These are phyloP conservation scores for Thermochaetoides thermophila DNA, from an alignment of 495 filamentous ascomycete species.

Conservation along the genomic window DNA sequence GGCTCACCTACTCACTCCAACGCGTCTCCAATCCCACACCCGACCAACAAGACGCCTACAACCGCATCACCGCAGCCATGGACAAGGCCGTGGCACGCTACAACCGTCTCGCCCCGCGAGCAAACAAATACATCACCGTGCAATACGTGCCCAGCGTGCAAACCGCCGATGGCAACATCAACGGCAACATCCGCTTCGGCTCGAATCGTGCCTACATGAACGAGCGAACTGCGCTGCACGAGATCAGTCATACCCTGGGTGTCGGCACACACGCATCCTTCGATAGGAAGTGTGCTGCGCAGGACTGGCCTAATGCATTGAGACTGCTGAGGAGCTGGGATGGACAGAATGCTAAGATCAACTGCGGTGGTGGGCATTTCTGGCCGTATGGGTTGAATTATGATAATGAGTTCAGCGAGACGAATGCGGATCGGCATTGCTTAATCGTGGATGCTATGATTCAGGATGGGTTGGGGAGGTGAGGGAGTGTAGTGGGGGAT, in stretches of 20 bases:
- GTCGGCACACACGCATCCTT: slow-evolving; percentile 26
- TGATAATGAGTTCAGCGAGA: slow-evolving; percentile 27
- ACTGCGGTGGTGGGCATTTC: slow-evolving; percentile 27
- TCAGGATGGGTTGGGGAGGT: slow-evolving; percentile 13
- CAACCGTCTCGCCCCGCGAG: slow-evolving; percentile 14
- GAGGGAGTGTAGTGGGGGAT: background rate
- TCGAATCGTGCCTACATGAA: slow-evolving; percentile 29
- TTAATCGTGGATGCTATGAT: slow-evolving; percentile 27
- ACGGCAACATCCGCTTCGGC: slow-evolving; percentile 31
- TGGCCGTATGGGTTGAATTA: slow-evolving; percentile 33
- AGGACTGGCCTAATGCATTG: slow-evolving; percentile 25
- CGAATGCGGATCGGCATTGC: slow-evolving; percentile 25
- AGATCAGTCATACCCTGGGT: slow-evolving; percentile 30
- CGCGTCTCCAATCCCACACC: slow-evolving; percentile 18
- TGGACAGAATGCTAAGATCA: slow-evolving; percentile 24
- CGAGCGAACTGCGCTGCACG: slow-evolving; percentile 31
- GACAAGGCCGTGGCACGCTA: slow-evolving; percentile 21
- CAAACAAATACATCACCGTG: slow-evolving; percentile 21
- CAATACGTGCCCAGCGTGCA: slow-evolving; percentile 25
- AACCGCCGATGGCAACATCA: slow-evolving; percentile 29
- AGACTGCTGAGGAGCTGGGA: slow-evolving; percentile 24
- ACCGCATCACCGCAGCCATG: slow-evolving; percentile 25
- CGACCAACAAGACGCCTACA: slow-evolving; percentile 27
- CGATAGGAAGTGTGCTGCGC: slow-evolving; percentile 19
- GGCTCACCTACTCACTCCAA: slow-evolving; percentile 20